phyloP scores from a whole-genome alignment of 768 basidiomycete genomes.

The Suillus lakei region DNA sequence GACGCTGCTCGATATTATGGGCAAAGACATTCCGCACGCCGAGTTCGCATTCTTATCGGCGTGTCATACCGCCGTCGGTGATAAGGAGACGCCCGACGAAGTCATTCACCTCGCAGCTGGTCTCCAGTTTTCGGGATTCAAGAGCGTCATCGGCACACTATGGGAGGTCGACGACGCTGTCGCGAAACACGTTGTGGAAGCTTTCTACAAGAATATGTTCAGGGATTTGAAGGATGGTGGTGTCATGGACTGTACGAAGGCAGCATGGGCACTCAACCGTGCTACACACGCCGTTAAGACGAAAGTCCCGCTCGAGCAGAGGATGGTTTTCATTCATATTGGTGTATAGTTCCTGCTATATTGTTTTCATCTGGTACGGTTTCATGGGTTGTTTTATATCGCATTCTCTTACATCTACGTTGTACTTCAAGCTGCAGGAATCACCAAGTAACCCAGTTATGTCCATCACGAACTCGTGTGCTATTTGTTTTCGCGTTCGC shows the following conservation, averaged over 20 bases:
- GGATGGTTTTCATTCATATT: no score
- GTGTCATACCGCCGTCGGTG: constrained; percentile 27
- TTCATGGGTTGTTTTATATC: neutral
- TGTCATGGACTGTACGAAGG: constrained; percentile 8
- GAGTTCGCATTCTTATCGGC: constrained; percentile 24
- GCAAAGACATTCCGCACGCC: neutral
- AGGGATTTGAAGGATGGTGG: constrained; percentile 3
- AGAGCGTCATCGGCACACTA: constrained; percentile 27
- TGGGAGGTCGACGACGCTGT: constrained; percentile 18
- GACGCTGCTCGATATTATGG: constrained; percentile 9
- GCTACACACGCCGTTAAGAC: neutral
- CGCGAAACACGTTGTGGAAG: neutral
- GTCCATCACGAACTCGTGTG: no score
- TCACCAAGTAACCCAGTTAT: no score
- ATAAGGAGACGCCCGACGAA: constrained; percentile 21
- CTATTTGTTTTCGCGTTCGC: no score
- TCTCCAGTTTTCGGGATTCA: constrained; percentile 25
- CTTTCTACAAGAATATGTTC: constrained; percentile 5
- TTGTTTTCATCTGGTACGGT: no score
- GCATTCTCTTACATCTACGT: no score
- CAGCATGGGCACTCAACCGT: constrained; percentile 6
- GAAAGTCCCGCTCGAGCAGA: constrained; percentile 7
- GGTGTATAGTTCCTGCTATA: no score
- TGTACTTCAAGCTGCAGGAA: no score
- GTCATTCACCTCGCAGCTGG: constrained; percentile 27